Evolutionary conservation across 495 filamentous ascomycete species (phyloP).

Genomic region (Penicillium alfredii): DNA sequence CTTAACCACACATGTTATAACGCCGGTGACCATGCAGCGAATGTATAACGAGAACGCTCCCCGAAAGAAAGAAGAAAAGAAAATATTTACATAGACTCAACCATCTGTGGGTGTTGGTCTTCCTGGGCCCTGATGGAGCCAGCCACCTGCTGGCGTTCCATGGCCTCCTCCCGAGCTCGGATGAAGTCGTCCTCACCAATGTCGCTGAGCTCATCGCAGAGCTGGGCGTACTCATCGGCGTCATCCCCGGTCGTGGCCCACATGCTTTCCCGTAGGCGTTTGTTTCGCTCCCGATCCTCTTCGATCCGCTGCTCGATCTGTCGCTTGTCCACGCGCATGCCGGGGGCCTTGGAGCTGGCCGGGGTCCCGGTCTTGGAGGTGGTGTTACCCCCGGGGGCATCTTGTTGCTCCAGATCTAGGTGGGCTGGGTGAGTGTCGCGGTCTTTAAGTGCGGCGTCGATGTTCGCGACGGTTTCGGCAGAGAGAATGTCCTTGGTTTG

Average conservation of each 20-base stretch:
- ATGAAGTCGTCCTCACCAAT: constrained; percentile 78
- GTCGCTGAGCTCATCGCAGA: constrained; percentile 77
- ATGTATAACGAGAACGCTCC: too few relatives aligned
- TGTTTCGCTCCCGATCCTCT: constrained; percentile 93
- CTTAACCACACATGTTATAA: too few relatives aligned
- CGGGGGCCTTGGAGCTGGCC: constrained; percentile 27
- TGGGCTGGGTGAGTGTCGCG: constrained; percentile 51
- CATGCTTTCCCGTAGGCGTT: constrained; percentile 78
- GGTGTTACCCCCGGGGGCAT: constrained; percentile 20
- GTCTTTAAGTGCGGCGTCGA: constrained; percentile 72
- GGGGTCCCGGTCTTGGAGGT: constrained; percentile 28
- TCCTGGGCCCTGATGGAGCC: background rate
- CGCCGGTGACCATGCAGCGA: too few relatives aligned
- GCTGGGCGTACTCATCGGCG: constrained; percentile 56
- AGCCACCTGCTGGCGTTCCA: constrained; percentile 45
- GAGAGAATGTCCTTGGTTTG: constrained; percentile 62
- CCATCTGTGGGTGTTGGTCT: too few relatives aligned
- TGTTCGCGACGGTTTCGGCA: constrained; percentile 62
- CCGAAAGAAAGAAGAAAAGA: background rate
- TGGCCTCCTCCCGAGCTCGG: constrained; percentile 63
- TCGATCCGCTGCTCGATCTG: constrained; percentile 95
- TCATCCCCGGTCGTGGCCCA: constrained; percentile 69
- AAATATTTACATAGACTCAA: background rate
- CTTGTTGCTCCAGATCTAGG: constrained; percentile 35
- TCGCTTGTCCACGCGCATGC: constrained; percentile 64